Evolutionary conservation across 805 yeast genomes (phyloP).

Genomic region (Nakazawaea pomicola): DNA sequence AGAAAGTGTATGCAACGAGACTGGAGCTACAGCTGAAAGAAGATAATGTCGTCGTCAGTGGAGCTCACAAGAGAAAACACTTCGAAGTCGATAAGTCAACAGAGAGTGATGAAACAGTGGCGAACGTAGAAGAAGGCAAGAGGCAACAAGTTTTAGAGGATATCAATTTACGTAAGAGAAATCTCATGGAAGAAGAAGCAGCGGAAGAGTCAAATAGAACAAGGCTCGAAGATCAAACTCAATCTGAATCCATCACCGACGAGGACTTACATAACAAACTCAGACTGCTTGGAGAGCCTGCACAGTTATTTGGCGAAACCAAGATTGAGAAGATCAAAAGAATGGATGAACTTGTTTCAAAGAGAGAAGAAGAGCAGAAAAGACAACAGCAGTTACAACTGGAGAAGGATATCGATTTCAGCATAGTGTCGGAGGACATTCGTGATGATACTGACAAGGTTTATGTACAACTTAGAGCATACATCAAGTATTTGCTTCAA

Average conservation of each 20-base stretch:
- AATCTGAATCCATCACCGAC: slow-evolving; percentile 23
- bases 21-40: slow-evolving; percentile 13
- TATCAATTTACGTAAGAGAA: background rate
- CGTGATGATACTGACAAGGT: slow-evolving; percentile 27
- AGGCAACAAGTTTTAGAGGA: slow-evolving; percentile 2
- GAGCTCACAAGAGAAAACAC: slow-evolving; percentile 9
- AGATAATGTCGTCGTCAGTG: slow-evolving; percentile 26
- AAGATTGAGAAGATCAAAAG: slow-evolving; percentile 18
- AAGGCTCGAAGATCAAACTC: too few species aligned
- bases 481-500: slow-evolving; percentile 35
- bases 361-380: slow-evolving; percentile 18
- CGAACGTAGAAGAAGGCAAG: slow-evolving; percentile 1
- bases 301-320: slow-evolving; percentile 14
- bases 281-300: slow-evolving; percentile 19
- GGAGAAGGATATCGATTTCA: slow-evolving; percentile 20
- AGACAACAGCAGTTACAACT: slow-evolving; percentile 25
- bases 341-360: slow-evolving; percentile 3
- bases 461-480: slow-evolving; percentile 39
- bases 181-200: slow-evolving; percentile 9
- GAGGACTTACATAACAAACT: slow-evolving; percentile 23
- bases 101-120: slow-evolving; percentile 6
- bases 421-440: slow-evolving; percentile 28
- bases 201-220: slow-evolving; percentile 1
- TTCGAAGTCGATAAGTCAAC: slow-evolving; percentile 5
- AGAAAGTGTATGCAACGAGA: slow-evolving; percentile 12